Percentiles rank a stretch among this genome's conserved stretches.
phyloP scores from a whole-genome alignment of 441 rosid genomes.

The Populus hybrid region DNA sequence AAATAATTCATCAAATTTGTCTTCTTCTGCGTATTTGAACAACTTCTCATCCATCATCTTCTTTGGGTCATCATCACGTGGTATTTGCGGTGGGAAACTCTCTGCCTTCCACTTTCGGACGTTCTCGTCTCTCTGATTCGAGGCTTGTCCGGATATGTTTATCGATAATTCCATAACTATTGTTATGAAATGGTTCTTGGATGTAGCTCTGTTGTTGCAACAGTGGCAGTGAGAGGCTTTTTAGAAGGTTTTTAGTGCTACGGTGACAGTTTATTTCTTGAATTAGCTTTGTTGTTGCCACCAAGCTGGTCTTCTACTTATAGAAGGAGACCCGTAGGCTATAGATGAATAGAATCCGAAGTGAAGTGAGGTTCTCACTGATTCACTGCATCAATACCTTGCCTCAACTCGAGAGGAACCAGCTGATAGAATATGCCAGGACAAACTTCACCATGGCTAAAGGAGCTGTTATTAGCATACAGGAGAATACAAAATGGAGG shows the following conservation, averaged over 20 bases:
- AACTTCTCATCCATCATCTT: not conserved
- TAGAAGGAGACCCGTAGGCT: not conserved
- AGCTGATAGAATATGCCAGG: not conserved
- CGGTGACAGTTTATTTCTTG: not conserved
- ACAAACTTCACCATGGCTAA: too few relatives aligned
- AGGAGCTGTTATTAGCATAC: too few relatives aligned
- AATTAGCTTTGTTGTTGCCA: not conserved
- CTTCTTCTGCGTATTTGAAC: not conserved
- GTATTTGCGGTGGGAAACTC: not conserved
- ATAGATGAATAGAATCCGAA: not conserved
- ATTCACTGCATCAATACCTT: not conserved
- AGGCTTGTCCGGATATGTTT: not conserved
- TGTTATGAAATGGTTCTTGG: not conserved
- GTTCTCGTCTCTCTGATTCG: not conserved
- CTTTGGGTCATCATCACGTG: not conserved
- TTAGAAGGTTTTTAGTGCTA: not conserved
- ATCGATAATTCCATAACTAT: not conserved
- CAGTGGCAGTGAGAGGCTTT: not conserved
- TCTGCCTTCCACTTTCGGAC: not conserved
- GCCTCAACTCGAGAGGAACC: not conserved
- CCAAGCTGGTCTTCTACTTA: not conserved
- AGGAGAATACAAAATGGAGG: too few relatives aligned
- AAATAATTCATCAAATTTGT: not conserved
- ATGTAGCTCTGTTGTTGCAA: not conserved
- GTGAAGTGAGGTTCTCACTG: not conserved